Evolutionary conservation across 495 filamentous ascomycete species (phyloP).

Genomic region (Geoglossum glabrum): DNA sequence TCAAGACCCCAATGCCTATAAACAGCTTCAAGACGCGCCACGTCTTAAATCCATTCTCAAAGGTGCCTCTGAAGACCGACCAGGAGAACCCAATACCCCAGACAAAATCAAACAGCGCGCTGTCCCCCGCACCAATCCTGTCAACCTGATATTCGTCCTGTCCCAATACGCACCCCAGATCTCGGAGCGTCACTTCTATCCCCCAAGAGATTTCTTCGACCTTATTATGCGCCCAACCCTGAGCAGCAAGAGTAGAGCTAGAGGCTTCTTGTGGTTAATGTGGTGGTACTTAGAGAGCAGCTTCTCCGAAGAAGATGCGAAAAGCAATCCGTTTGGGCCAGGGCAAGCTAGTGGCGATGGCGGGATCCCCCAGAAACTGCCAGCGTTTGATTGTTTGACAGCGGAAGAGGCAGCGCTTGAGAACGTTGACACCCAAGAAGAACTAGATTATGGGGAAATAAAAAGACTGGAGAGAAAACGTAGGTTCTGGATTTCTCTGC

Average conservation of each 20-base stretch:
- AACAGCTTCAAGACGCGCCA: conserved; percentile 92
- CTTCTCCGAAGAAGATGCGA: conserved; percentile 61
- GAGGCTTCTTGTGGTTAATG: conserved; percentile 90
- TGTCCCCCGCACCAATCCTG: conserved; percentile 80
- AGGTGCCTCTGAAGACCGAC: conserved; percentile 72
- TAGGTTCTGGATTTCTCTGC: conserved; percentile 11
- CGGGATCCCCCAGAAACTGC: conserved; percentile 60
- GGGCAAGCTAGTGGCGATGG: conserved; percentile 43
- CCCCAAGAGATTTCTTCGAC: conserved; percentile 80
- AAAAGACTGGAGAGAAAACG: conserved; percentile 74
- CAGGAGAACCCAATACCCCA: conserved; percentile 65
- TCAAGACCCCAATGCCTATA: conserved; percentile 89
- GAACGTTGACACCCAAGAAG: conserved; percentile 77
- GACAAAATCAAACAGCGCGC: conserved; percentile 51
- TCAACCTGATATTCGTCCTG: conserved; percentile 91
- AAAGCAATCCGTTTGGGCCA: conserved; percentile 74
- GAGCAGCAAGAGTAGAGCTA: conserved; percentile 66
- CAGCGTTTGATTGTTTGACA: conserved; percentile 54
- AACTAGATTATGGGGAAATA: conserved; percentile 65
- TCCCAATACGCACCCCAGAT: conserved; percentile 79
- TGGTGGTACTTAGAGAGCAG: conserved; percentile 99
- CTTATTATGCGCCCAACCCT: conserved; percentile 76
- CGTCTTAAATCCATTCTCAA: conserved; percentile 94
- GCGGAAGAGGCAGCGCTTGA: conserved; percentile 58
- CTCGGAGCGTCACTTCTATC: conserved; percentile 79